Conservation (phyloP, 768 basidiomycete genomes). For the Leucocoprinus leucothites region DNA sequence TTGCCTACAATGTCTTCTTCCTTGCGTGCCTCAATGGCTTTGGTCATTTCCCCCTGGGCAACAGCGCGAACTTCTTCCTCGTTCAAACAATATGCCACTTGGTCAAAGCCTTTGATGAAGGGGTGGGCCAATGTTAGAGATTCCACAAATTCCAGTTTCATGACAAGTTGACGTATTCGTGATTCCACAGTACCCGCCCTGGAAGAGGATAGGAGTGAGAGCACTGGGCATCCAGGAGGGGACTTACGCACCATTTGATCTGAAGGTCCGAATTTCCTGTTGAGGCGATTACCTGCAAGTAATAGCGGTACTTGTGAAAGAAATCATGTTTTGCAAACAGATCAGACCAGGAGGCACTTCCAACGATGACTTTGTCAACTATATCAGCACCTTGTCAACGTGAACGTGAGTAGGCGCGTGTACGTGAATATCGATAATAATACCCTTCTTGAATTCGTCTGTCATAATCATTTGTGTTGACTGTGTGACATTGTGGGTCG, state of each 20-base stretch:
- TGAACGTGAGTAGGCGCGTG: constrained; percentile 3
- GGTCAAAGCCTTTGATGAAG: constrained; percentile 91
- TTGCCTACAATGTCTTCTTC: constrained; percentile 76
- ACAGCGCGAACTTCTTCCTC: constrained; percentile 88
- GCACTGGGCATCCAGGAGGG: not conserved
- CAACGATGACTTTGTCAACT: constrained; percentile 88
- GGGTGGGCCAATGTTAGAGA: constrained; percentile 91
- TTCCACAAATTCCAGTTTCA: constrained; percentile 97
- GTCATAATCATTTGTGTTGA: constrained; percentile 97
- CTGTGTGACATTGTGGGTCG: constrained; percentile 95
- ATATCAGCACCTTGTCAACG: constrained; percentile 76
- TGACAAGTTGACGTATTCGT: constrained; percentile 90
- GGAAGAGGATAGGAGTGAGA: constrained; percentile 6
- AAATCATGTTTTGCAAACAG: constrained; percentile 96
- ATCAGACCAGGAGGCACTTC: constrained; percentile 84
- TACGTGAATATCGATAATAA: constrained; percentile 2
- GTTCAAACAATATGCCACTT: constrained; percentile 76
- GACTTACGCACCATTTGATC: constrained; percentile 77
- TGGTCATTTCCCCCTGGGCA: constrained; percentile 83
- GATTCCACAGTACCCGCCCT: constrained; percentile 98
- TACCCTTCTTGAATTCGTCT: constrained; percentile 92
- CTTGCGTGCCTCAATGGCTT: constrained; percentile 66
- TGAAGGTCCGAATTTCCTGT: constrained; percentile 82
- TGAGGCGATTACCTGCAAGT: constrained; percentile 93
- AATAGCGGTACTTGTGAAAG: constrained; percentile 95